Evolutionary conservation across 2,329 filamentous ascomycete genomes (phyloP).

Genomic region (Raffaelea deltoideospora): DNA sequence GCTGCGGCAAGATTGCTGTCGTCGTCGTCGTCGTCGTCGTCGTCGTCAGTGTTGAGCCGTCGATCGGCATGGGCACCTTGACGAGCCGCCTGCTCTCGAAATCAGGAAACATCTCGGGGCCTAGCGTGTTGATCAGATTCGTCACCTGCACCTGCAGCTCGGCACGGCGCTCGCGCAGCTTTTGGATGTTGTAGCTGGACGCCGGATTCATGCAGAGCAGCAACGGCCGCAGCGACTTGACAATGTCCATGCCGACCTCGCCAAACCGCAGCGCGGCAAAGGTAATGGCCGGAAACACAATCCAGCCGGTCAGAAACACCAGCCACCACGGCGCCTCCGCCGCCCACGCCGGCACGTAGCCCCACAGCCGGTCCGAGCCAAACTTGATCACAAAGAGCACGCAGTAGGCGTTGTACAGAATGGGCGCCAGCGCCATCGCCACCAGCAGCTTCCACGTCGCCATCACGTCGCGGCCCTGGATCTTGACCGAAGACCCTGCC

Average conservation of each 20-base stretch:
- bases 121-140: slow-evolving; percentile 83
- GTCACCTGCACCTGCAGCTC: slow-evolving; percentile 72
- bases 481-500: slow-evolving; percentile 75
- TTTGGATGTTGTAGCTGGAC: slow-evolving; percentile 69
- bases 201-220: slow-evolving; percentile 72
- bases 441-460: slow-evolving; percentile 89
- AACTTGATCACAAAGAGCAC: slow-evolving; percentile 60
- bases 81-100: slow-evolving; percentile 67
- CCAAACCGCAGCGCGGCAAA: slow-evolving; percentile 90
- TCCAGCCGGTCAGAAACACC: slow-evolving; percentile 52
- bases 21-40: background rate
- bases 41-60: background rate
- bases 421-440: slow-evolving; percentile 67
- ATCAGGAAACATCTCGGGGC: slow-evolving; percentile 93
- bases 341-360: slow-evolving; percentile 65
- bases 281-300: slow-evolving; percentile 74
- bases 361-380: slow-evolving; percentile 66
- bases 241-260: slow-evolving; percentile 96
- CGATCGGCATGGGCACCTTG: slow-evolving; percentile 30
- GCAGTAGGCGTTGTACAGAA: slow-evolving; percentile 72
- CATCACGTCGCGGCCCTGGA: slow-evolving; percentile 78
- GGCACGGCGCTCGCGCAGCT: slow-evolving; percentile 56
- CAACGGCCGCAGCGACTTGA: slow-evolving; percentile 84
- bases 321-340: slow-evolving; percentile 47
- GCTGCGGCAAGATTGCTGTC: too few relatives aligned